Conservation (phyloP, 2,329 filamentous ascomycete genomes). For the Macroventuria anomochaeta region DNA sequence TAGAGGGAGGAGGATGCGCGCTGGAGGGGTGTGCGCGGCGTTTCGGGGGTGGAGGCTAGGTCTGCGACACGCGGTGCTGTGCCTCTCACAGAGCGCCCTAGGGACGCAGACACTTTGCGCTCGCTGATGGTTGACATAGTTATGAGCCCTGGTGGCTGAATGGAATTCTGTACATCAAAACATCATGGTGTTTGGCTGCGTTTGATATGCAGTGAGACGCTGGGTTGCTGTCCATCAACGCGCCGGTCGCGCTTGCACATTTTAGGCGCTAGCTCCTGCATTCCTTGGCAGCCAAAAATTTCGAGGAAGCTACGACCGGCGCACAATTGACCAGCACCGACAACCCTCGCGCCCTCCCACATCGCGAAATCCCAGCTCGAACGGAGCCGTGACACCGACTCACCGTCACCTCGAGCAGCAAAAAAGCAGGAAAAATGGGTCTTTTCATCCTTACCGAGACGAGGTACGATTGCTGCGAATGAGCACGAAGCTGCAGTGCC, state of each 20-base stretch:
- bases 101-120: conserved; percentile 41
- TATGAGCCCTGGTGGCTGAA: background rate
- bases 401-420: conserved; percentile 15
- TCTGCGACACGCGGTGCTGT: conserved; percentile 44
- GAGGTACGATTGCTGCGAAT: conserved; percentile 28
- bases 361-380: conserved; percentile 23
- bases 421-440: conserved; percentile 44
- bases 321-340: conserved; percentile 26
- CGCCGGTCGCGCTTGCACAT: conserved; percentile 1
- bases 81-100: conserved; percentile 39
- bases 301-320: conserved; percentile 9
- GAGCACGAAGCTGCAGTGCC: conserved; percentile 13
- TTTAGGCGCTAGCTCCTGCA: conserved; percentile 3
- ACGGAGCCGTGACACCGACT: conserved; percentile 14
- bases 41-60: conserved; percentile 45
- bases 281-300: conserved; percentile 15
- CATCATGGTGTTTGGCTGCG: background rate
- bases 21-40: conserved; percentile 56
- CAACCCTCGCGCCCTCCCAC: conserved; percentile 21
- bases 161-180: background rate
- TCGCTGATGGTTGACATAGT: conserved; percentile 33
- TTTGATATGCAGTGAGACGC: background rate
- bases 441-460: conserved; percentile 50
- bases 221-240: background rate
- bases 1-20: conserved; percentile 65